Conservation (phyloP, 768 basidiomycete species). For the Boletus subcaerulescens region DNA sequence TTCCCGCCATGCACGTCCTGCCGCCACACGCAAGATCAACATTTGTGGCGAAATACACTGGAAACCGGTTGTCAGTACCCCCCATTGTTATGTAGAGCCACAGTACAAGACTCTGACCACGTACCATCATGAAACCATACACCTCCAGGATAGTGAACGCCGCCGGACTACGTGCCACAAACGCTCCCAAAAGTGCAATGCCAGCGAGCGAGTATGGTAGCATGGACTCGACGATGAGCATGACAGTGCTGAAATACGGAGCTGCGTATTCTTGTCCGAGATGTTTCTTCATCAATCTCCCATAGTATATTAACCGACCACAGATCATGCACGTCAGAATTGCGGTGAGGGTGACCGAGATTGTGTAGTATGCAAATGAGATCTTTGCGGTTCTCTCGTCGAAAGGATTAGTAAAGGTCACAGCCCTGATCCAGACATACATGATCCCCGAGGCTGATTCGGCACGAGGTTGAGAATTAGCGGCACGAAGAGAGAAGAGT, state of each 20-base stretch:
- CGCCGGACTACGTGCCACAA: neutral
- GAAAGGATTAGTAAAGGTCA: no score
- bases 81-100: no score
- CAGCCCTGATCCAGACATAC: neutral
- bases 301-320: neutral
- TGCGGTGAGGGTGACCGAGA: constrained; percentile 1
- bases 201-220: neutral
- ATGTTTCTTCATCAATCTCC: neutral
- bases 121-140: constrained; percentile 1
- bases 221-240: neutral
- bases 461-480: neutral
- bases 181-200: constrained; percentile 2
- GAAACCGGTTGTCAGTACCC: neutral
- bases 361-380: constrained; percentile 1
- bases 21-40: constrained; percentile 7
- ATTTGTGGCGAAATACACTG: constrained; percentile 16
- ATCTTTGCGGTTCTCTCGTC: neutral
- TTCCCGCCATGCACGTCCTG: neutral
- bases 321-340: constrained; percentile 11
- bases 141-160: no score
- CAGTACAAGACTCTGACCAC: neutral
- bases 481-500: neutral
- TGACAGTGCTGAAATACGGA: constrained; percentile 1
- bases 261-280: constrained; percentile 3
- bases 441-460: constrained; percentile 5